phyloP scores from a whole-genome alignment of 73 alveolate species.

The Breviolum minutum region DNA sequence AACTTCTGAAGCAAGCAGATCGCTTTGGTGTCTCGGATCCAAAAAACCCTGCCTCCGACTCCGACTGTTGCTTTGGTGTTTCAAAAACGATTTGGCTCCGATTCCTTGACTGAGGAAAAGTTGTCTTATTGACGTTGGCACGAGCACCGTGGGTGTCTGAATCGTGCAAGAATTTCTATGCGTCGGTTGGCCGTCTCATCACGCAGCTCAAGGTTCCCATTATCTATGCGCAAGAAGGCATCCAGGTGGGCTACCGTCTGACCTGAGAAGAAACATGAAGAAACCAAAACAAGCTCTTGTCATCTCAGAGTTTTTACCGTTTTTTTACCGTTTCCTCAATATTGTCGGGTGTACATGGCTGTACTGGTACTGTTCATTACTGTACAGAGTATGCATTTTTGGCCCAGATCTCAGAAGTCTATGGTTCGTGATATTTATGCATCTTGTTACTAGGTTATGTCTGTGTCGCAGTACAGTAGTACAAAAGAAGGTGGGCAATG shows the following conservation, averaged over 20 bases:
- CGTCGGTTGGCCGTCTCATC: conserved; percentile 63
- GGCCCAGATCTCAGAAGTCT: too few relatives aligned
- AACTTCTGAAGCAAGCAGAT: conserved; percentile 64
- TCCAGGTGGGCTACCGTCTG: conserved; percentile 6
- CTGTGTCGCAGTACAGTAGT: too few relatives aligned
- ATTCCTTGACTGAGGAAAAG: background rate
- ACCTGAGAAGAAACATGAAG: background rate
- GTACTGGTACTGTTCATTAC: background rate
- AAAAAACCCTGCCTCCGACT: background rate
- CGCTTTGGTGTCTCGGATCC: conserved; percentile 18
- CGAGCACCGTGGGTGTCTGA: conserved; percentile 87
- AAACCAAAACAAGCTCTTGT: background rate
- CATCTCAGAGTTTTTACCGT: too few relatives aligned
- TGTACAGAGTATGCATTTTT: background rate
- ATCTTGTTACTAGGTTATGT: too few relatives aligned
- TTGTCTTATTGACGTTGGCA: conserved; percentile 73
- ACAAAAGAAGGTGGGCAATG: too few relatives aligned
- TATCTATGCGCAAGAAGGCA: conserved; percentile 90
- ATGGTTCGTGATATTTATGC: too few relatives aligned
- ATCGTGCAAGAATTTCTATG: conserved; percentile 79
- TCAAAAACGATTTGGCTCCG: background rate
- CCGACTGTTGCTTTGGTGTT: background rate
- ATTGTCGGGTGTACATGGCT: background rate
- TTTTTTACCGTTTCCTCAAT: background rate
- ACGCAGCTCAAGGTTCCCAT: conserved; percentile 78